Conservation (phyloP, 176 grass and related monocot genomes). For the Cenchrus purpureus region DNA sequence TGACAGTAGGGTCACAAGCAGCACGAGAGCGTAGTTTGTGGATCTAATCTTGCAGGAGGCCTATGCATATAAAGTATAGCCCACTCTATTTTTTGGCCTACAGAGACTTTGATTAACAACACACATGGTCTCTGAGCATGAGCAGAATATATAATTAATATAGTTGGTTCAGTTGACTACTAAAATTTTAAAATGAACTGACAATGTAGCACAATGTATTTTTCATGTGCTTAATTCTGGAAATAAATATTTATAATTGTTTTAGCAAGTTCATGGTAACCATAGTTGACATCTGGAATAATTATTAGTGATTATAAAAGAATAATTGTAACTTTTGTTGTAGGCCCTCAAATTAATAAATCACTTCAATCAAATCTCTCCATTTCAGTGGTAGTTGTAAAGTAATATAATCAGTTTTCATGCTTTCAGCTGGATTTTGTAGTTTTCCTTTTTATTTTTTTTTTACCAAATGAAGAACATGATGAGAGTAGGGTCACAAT, state of each 20-base stretch:
- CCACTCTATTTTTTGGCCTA: background rate
- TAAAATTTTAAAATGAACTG: background rate
- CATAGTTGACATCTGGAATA: background rate
- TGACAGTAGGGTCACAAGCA: conserved; percentile 18
- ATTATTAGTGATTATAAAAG: background rate
- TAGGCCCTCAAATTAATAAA: no score
- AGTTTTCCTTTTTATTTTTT: no score
- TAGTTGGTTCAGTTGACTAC: conserved; percentile 11
- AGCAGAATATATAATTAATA: background rate
- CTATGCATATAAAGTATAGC: background rate
- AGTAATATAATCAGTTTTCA: background rate
- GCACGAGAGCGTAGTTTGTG: conserved; percentile 3
- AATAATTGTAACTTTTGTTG: background rate
- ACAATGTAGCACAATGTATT: background rate
- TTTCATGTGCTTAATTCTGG: conserved; percentile 21
- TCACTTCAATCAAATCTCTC: background rate
- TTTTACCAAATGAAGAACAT: background rate
- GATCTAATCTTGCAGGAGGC: conserved; percentile 8
- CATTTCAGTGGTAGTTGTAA: background rate
- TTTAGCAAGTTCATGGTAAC: background rate
- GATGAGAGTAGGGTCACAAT: background rate
- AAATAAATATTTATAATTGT: background rate
- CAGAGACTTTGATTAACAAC: conserved; percentile 25
- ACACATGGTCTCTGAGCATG: background rate
- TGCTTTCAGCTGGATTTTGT: background rate